These are phyloP conservation scores for Candida jianshihensis DNA, from an alignment of 805 yeast genomes.

Conservation along the genomic window DNA sequence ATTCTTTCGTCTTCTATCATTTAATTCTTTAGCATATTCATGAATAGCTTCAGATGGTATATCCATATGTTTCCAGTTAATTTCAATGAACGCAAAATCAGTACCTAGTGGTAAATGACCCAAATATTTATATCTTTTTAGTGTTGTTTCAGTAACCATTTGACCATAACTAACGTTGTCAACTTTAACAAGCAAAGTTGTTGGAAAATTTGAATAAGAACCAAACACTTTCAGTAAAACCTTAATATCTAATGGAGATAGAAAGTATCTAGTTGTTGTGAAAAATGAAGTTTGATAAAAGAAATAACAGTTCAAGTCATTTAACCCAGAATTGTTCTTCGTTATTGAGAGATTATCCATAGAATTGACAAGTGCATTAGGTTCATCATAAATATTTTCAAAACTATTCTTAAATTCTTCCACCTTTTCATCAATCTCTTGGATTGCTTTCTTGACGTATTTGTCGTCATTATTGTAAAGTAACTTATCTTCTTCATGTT, in stretches of 20 bases:
- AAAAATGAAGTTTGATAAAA: conserved; percentile 77
- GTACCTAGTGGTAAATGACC: conserved; percentile 83
- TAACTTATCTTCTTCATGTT: conserved; percentile 49
- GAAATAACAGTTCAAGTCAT: conserved; percentile 45
- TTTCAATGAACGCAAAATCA: conserved; percentile 73
- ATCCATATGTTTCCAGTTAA: conserved; percentile 67
- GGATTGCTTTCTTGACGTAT: conserved; percentile 47
- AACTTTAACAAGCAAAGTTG: conserved; percentile 49
- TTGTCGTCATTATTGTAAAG: conserved; percentile 54
- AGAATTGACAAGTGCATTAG: conserved; percentile 11
- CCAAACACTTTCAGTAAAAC: conserved; percentile 59
- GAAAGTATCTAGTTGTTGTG: conserved; percentile 55
- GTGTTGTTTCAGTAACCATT: conserved; percentile 48
- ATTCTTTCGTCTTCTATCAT: conserved; percentile 46
- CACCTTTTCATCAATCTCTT: conserved; percentile 43
- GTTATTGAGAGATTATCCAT: conserved; percentile 10
- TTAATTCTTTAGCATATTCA: conserved; percentile 47
- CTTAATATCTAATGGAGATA: conserved; percentile 75
- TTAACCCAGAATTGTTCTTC: conserved; percentile 12
- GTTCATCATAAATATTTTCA: conserved; percentile 15
- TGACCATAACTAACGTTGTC: conserved; percentile 68
- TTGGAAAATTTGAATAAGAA: conserved; percentile 61
- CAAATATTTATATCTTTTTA: conserved; percentile 64
- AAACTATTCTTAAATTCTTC: conserved; percentile 30
- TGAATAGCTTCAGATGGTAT: conserved; percentile 38